These are phyloP conservation scores for Phytophthora citrophthora DNA, from an alignment of 352 stramenopile species.

Conservation along the genomic window DNA sequence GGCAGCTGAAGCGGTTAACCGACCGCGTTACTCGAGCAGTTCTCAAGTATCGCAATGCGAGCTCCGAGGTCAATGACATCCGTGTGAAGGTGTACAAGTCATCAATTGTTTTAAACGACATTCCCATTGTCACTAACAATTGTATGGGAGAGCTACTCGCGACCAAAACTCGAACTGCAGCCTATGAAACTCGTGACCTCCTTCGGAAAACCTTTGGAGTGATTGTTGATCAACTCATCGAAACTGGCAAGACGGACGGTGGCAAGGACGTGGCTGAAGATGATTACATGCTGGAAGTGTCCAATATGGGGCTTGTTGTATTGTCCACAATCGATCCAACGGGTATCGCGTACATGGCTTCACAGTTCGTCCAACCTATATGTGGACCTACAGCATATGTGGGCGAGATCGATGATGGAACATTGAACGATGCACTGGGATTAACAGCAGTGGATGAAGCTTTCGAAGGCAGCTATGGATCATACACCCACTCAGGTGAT, in stretches of 20 bases:
- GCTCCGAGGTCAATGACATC: conserved; percentile 6
- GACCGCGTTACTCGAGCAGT: conserved; percentile 27
- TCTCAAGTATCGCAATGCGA: conserved; percentile 21
- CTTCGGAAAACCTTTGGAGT: conserved; percentile 37
- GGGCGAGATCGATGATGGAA: conserved; percentile 51
- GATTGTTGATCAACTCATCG: conserved; percentile 36
- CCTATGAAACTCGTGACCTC: conserved; percentile 32
- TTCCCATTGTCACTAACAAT: conserved; percentile 38
- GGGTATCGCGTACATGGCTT: conserved; percentile 49
- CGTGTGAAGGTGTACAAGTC: conserved; percentile 35
- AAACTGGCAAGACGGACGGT: conserved; percentile 29
- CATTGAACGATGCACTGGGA: conserved; percentile 40
- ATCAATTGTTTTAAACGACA: conserved; percentile 37
- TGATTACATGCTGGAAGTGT: conserved; percentile 41
- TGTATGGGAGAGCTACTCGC: conserved; percentile 31
- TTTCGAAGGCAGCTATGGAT: conserved; percentile 42
- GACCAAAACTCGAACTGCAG: conserved; percentile 12
- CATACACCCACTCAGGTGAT: conserved; percentile 31
- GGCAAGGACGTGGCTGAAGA: conserved; percentile 28
- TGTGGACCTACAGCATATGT: conserved; percentile 51
- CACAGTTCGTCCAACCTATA: conserved; percentile 59
- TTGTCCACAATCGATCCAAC: conserved; percentile 47
- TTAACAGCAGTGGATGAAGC: conserved; percentile 36
- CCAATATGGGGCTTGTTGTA: conserved; percentile 36
- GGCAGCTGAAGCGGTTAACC: conserved; percentile 31